Percentiles rank a stretch among this genome's conserved stretches.
Conservation (phyloP, 805 yeast genomes). For the Candida fluviatilis region DNA sequence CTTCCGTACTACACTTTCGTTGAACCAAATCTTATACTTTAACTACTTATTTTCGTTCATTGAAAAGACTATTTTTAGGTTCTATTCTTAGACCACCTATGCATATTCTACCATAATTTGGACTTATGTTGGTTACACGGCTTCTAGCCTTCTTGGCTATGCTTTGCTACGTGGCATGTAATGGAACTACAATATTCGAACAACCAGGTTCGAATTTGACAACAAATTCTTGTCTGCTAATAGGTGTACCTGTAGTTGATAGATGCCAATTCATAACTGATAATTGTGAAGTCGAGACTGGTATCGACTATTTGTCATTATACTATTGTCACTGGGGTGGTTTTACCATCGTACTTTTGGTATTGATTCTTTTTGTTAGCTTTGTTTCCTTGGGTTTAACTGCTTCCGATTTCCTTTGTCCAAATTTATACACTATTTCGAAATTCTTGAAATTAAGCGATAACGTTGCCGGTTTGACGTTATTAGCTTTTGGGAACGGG, state of each 20-base stretch:
- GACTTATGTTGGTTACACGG: neutral
- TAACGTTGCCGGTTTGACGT: slow-evolving; percentile 77
- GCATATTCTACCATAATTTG: neutral
- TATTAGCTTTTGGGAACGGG: slow-evolving; percentile 89
- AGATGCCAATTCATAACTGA: slow-evolving; percentile 35
- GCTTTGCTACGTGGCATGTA: neutral
- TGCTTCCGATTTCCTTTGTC: slow-evolving; percentile 80
- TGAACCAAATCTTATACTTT: too few relatives aligned
- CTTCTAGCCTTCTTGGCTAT: neutral
- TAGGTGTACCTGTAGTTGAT: slow-evolving; percentile 13
- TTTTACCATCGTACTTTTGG: slow-evolving; percentile 13
- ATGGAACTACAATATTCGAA: neutral
- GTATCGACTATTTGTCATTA: slow-evolving; percentile 31
- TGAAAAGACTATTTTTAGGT: too few relatives aligned
- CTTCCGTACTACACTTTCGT: too few relatives aligned
- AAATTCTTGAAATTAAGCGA: slow-evolving; percentile 61
- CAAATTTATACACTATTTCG: slow-evolving; percentile 69
- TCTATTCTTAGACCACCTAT: too few relatives aligned
- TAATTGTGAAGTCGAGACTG: slow-evolving; percentile 33
- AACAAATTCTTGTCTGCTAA: neutral
- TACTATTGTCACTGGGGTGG: slow-evolving; percentile 25
- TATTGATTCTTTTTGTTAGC: slow-evolving; percentile 31
- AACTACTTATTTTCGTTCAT: too few relatives aligned
- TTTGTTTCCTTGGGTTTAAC: slow-evolving; percentile 69
- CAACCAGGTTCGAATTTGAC: neutral